These are phyloP conservation scores for Elasticomyces elasticus DNA, from an alignment of 495 filamentous ascomycete genomes.

Conservation along the genomic window DNA sequence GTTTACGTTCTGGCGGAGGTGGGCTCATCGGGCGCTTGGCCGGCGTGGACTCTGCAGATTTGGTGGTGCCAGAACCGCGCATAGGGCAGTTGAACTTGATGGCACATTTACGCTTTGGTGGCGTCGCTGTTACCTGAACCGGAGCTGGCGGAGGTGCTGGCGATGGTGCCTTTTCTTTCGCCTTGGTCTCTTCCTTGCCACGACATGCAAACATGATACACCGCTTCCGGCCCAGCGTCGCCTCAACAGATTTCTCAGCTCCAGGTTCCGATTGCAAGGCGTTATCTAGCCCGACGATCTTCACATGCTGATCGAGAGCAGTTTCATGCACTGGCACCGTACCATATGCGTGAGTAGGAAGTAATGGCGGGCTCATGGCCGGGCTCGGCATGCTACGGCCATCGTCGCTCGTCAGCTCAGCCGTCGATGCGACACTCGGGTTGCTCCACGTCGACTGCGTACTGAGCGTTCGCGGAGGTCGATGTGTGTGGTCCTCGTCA, in stretches of 20 bases:
- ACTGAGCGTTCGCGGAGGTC: slow-evolving; percentile 32
- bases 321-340: slow-evolving; percentile 27
- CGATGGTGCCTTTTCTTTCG: slow-evolving; percentile 34
- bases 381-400: slow-evolving; percentile 76
- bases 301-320: slow-evolving; percentile 19
- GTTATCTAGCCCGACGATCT: slow-evolving; percentile 27
- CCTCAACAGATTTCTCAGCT: slow-evolving; percentile 30
- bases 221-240: slow-evolving; percentile 57
- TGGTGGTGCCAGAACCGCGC: slow-evolving; percentile 29
- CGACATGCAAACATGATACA: slow-evolving; percentile 90
- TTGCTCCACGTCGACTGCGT: slow-evolving; percentile 65
- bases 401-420: slow-evolving; percentile 83
- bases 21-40: slow-evolving; percentile 27
- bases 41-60: slow-evolving; percentile 6
- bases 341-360: slow-evolving; percentile 29
- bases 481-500: slow-evolving; percentile 6
- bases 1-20: slow-evolving; percentile 27
- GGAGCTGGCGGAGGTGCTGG: slow-evolving; percentile 29
- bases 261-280: slow-evolving; percentile 10
- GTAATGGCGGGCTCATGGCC: slow-evolving; percentile 74
- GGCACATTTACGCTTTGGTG: slow-evolving; percentile 36
- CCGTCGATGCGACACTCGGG: slow-evolving; percentile 66
- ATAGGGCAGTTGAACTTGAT: slow-evolving; percentile 55
- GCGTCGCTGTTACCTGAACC: slow-evolving; percentile 36
- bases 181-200: slow-evolving; percentile 38